Base-by-base conservation (phyloP, 2,329 filamentous ascomycete genomes). In the Curvularia hawaiiensis region DNA sequence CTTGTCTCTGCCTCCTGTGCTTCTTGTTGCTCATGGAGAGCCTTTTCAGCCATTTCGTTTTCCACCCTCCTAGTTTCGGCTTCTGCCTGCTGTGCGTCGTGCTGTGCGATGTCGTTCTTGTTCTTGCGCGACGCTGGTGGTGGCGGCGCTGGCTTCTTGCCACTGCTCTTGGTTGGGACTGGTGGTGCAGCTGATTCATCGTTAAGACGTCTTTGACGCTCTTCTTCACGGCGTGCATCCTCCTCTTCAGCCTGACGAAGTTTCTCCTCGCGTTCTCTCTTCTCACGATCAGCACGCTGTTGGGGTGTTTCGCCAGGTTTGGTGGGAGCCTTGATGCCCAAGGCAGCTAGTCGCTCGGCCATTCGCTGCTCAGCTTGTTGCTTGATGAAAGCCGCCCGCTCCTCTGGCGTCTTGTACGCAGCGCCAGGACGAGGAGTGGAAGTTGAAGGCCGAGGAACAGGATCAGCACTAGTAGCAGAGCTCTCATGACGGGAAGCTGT, bases 281-380 rank as follows among this genome's bases (percentile, higher is more conserved):
- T 88, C 77, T 99, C 95, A 28, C 95, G 90, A 73, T 98, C 95
- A 57, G 90, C 86, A 60, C 92, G 86, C 78, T 99, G 93, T 55
- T 90, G 85, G 33, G 92, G 80, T 30, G 88, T 90, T 79, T 99
- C 95, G 3, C 89, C 88, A 39, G 88, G 79, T 72, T 96, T 96
- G 18, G 83, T 82, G 6, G 91, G 89, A 30, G 92, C 88, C 75
- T 92, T 96, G 73, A 99, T 90, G 35, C 95, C 95, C 60, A 98
- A 85, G 46, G 94, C 94, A 59, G 95, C 95, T 69, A 99, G 85
- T 59, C 95, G 89, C 77, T 98, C 95, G 35, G 95, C 94, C 90
- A 99, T 98, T 58, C 94, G 91, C 73, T 94, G 91, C 75, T 98
- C 93, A 9, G 95, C 96, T 75, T 97, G 94, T 75, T 97, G 93